A percentile compares a stretch with the other conserved stretches of the same genome.
phyloP scores from a whole-genome alignment of 352 stramenopile genomes.

The Globisporangium alternatum region DNA sequence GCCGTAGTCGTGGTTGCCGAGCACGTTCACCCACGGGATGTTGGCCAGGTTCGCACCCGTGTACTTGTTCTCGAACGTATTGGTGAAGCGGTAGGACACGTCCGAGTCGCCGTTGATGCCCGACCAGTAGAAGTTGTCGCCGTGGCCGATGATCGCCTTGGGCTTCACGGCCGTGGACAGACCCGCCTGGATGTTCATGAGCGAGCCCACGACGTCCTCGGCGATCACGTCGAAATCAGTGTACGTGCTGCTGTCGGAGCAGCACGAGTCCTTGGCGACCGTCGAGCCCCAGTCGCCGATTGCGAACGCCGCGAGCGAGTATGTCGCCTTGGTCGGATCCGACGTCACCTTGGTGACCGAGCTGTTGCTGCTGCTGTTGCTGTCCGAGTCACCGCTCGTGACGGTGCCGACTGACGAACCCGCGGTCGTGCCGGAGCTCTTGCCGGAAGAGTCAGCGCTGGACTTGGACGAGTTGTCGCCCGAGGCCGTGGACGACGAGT shows the following conservation, averaged over 20 bases:
- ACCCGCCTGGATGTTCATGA: conserved; percentile 43
- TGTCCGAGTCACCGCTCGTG: neutral
- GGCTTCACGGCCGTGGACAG: conserved; percentile 30
- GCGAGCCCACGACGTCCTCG: conserved; percentile 58
- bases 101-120: conserved; percentile 55
- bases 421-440: conserved; percentile 7
- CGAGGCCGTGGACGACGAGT: conserved; percentile 16
- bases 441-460: neutral
- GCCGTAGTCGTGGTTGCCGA: conserved; percentile 87
- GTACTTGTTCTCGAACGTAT: conserved; percentile 84
- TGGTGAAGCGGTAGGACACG: conserved; percentile 63
- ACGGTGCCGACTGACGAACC: neutral
- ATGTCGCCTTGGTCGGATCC: conserved; percentile 24
- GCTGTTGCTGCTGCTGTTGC: conserved; percentile 1
- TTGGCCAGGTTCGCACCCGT: conserved; percentile 33
- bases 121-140: conserved; percentile 85
- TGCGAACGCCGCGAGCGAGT: conserved; percentile 51
- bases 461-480: conserved; percentile 10
- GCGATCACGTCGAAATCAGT: conserved; percentile 68
- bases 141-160: conserved; percentile 55
- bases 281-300: conserved; percentile 81
- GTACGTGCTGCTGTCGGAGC: conserved; percentile 48
- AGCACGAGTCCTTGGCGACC: conserved; percentile 65
- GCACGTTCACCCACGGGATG: conserved; percentile 83
- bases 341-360: conserved; percentile 13